A percentile compares a stretch with the other conserved stretches of the same genome.
These are phyloP conservation scores for Botrytis paeoniae DNA, from an alignment of 2,329 filamentous ascomycete genomes.

Conservation along the genomic window DNA sequence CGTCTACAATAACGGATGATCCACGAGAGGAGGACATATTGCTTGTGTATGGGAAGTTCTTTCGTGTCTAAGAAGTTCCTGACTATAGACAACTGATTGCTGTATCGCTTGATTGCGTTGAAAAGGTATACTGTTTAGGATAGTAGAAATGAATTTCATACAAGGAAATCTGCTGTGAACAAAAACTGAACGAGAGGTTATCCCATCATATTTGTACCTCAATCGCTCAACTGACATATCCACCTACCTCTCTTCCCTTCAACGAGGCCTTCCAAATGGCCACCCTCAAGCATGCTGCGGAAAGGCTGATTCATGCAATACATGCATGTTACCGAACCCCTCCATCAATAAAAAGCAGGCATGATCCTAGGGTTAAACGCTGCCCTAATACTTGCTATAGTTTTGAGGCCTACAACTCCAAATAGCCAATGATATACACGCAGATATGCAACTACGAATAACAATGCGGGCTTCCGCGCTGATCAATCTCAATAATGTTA, in stretches of 20 bases:
- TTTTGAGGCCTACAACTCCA: background rate
- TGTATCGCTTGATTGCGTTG: background rate
- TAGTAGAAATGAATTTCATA: background rate
- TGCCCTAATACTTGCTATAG: background rate
- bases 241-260: background rate
- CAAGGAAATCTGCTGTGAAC: background rate
- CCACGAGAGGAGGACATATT: slow-evolving; percentile 1
- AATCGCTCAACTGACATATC: background rate
- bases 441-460: background rate
- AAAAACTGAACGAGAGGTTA: background rate
- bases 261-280: background rate
- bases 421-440: background rate
- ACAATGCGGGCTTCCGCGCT: background rate
- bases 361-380: background rate
- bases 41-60: background rate
- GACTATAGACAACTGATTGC: background rate
- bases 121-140: background rate
- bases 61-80: background rate
- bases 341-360: background rate
- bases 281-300: background rate
- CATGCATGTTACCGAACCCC: background rate
- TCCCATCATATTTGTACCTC: background rate
- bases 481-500: background rate
- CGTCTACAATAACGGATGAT: background rate
- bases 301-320: slow-evolving; percentile 1